A percentile compares a stretch with the other conserved stretches of the same genome.
Evolutionary conservation across 2,329 filamentous ascomycete genomes (phyloP).

Genomic region (Monilinia vaccinii-corymbosi): DNA sequence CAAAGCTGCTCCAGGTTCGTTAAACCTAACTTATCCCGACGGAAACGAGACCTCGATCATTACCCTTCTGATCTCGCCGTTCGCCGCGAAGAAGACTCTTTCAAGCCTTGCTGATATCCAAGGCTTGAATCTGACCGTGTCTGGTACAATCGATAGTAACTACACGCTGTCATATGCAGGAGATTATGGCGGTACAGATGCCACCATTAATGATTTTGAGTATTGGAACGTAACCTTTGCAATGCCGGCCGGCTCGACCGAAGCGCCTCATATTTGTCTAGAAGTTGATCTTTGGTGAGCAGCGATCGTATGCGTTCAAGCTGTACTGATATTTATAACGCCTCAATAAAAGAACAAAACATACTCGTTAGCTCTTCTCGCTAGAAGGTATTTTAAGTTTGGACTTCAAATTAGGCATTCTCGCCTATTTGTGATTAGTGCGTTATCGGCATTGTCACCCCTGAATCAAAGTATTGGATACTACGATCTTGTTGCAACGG

Average conservation of each 20-base stretch:
- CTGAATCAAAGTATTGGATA: neutral
- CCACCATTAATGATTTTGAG: slow-evolving; percentile 3
- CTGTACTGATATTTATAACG: neutral
- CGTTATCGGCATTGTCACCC: neutral
- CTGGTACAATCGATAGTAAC: slow-evolving; percentile 15
- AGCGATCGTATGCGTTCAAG: neutral
- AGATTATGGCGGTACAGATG: neutral
- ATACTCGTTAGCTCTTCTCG: neutral
- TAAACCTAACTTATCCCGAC: slow-evolving; percentile 45
- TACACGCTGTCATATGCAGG: neutral
- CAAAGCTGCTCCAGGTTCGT: slow-evolving; percentile 33
- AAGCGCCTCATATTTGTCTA: neutral
- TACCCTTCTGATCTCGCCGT: slow-evolving; percentile 41
- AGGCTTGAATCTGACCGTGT: slow-evolving; percentile 37
- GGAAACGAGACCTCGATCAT: slow-evolving; percentile 42
- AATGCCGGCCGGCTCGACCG: neutral
- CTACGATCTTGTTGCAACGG: no score
- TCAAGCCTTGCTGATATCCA: slow-evolving; percentile 39
- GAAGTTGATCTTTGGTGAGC: neutral
- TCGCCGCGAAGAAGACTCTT: slow-evolving; percentile 36
- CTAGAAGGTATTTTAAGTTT: neutral
- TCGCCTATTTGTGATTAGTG: neutral
- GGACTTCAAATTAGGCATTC: neutral
- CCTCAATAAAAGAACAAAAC: neutral
- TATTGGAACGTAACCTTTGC: neutral